Base-by-base conservation (phyloP, 805 yeast genomes). In the Pichia insulana region DNA sequence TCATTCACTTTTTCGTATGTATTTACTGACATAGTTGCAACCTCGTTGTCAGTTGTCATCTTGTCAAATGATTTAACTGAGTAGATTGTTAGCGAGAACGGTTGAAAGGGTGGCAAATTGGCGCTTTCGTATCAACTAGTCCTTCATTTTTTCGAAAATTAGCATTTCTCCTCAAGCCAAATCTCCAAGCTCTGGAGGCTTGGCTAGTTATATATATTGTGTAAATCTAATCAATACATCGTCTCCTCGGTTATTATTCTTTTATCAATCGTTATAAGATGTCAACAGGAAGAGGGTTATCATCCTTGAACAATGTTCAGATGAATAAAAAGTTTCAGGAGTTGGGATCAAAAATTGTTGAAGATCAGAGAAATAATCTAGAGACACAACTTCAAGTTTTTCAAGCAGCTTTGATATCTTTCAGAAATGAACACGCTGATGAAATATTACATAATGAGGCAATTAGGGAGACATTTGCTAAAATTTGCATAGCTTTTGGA, bases 401-500 rank as follows among this genome's bases (percentile, higher is more conserved):
- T 55, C 94, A 84, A 56, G 72, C 78, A 30, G 86, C 88, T 1
- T 64, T 90, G 30, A 62, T 81, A n/a, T 76, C 76, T 50, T 86
- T 86, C 61, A 87, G 92, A 12, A 68, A 67, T 33, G 81, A 79
- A 18, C 87, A 88, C 56, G 78, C 80, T 10, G 68, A 69, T 7
- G 87, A 83, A 49, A 78, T 89, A 35, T 63, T 73, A 40, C 68
- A 67, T 37, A 80, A 84, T 56, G 70, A 80, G 0, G 76, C 76
- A 43, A 74, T 87, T 53, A 67, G 94, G 26, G 64, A 71, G 25
- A 80, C 84, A 55, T 86, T 88, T 58, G 77, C 85, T 30, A 72
- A 74, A 45, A 79, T 89, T 65, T 87, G 96, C 54, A 66, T 73
- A 4, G 74, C 80, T 50, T 79, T 88, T 25, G 96, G 96, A 1